These are phyloP conservation scores for Talaromyces stipitatus DNA, from an alignment of 495 filamentous ascomycete genomes.

Conservation along the genomic window DNA sequence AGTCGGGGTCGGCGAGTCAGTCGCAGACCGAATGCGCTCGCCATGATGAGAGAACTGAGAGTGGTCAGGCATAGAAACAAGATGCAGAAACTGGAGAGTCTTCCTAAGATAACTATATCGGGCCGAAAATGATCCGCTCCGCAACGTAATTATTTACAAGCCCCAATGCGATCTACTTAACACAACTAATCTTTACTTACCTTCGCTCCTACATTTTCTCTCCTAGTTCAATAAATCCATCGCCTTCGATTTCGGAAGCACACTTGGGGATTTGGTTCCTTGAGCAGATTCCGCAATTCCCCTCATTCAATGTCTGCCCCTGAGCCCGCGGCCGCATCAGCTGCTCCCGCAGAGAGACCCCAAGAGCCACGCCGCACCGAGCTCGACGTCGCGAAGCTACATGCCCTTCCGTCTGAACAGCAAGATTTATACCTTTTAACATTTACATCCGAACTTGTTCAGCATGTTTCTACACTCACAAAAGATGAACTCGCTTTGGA, in stretches of 20 bases:
- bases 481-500: slow-evolving; percentile 74
- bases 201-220: slow-evolving; percentile 2
- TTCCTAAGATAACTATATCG: slow-evolving; percentile 6
- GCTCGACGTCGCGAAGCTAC: slow-evolving; percentile 81
- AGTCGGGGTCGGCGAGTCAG: slow-evolving; percentile 10
- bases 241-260: neutral
- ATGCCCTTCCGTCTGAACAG: slow-evolving; percentile 86
- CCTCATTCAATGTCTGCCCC: slow-evolving; percentile 33
- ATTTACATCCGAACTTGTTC: slow-evolving; percentile 76
- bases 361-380: slow-evolving; percentile 40
- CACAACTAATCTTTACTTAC: slow-evolving; percentile 6
- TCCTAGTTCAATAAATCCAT: slow-evolving; percentile 1
- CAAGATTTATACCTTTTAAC: slow-evolving; percentile 90
- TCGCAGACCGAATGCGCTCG: neutral
- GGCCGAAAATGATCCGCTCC: slow-evolving; percentile 12
- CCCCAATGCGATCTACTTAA: neutral
- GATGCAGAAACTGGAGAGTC: neutral
- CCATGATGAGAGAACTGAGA: neutral
- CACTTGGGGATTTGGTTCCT: neutral
- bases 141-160: neutral
- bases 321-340: slow-evolving; percentile 20
- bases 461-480: slow-evolving; percentile 67
- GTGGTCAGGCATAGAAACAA: neutral
- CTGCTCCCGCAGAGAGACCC: slow-evolving; percentile 16
- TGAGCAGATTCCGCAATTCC: neutral